Conservation (phyloP, 2,329 filamentous ascomycete species). For the Fusarium sarcochroum region DNA sequence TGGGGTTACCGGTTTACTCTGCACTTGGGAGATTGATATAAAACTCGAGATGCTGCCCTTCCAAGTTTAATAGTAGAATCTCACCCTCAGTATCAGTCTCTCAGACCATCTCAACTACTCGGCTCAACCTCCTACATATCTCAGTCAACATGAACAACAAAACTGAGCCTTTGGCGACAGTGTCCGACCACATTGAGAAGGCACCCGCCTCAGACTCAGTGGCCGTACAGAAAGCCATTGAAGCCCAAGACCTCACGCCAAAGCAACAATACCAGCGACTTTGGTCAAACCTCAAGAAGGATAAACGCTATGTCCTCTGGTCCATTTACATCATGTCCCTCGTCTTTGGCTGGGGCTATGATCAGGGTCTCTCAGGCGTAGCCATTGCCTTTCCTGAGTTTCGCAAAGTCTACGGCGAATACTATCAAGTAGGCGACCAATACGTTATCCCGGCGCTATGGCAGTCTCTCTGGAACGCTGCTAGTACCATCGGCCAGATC, state of each 20-base stretch:
- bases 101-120: background rate
- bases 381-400: constrained; percentile 55
- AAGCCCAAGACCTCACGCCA: constrained; percentile 40
- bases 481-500: constrained; percentile 53
- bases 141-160: constrained; percentile 10
- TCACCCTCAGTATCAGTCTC: background rate
- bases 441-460: constrained; percentile 54
- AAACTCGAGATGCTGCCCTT: background rate
- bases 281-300: constrained; percentile 50
- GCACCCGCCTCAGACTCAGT: background rate
- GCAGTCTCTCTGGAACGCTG: constrained; percentile 57
- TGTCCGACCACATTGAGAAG: constrained; percentile 18
- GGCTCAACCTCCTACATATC: background rate
- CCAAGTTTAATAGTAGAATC: rapidly evolving
- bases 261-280: constrained; percentile 49
- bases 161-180: constrained; percentile 1
- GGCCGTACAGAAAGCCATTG: constrained; percentile 23
- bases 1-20: background rate
- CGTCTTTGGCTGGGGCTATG: constrained; percentile 55
- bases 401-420: constrained; percentile 52
- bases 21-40: background rate
- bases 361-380: constrained; percentile 54
- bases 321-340: constrained; percentile 51
- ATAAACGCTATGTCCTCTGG: constrained; percentile 48
- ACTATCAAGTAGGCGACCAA: constrained; percentile 49